Evolutionary conservation across 495 filamentous ascomycete species (phyloP).

Genomic region (Rostrohypoxylon terebratum): DNA sequence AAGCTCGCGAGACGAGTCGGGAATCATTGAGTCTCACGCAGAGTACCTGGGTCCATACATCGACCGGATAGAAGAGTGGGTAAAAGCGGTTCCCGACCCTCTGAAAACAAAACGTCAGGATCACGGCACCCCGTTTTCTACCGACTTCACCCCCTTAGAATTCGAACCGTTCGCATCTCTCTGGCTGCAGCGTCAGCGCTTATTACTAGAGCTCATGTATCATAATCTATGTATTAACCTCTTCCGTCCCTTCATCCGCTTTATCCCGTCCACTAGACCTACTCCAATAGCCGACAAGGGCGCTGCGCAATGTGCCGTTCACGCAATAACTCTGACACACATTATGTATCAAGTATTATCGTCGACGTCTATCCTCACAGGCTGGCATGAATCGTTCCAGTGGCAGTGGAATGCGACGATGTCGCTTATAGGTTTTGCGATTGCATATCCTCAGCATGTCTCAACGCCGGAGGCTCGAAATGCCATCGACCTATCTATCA

Average conservation of each 20-base stretch:
- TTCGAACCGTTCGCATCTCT: slow-evolving; percentile 55
- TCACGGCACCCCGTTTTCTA: slow-evolving; percentile 57
- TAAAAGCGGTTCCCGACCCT: slow-evolving; percentile 52
- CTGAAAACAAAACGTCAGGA: slow-evolving; percentile 55
- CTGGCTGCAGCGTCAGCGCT: slow-evolving; percentile 62
- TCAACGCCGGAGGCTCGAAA: slow-evolving; percentile 50
- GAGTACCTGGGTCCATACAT: slow-evolving; percentile 47
- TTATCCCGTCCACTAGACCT: slow-evolving; percentile 32
- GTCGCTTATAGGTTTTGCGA: slow-evolving; percentile 61
- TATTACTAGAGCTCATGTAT: slow-evolving; percentile 65
- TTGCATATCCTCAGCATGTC: slow-evolving; percentile 55
- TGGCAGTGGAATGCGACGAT: slow-evolving; percentile 67
- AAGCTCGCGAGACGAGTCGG: slow-evolving; percentile 44
- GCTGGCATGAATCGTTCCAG: slow-evolving; percentile 65
- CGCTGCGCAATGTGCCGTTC: slow-evolving; percentile 56
- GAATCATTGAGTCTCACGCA: slow-evolving; percentile 45
- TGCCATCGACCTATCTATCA: slow-evolving; percentile 55
- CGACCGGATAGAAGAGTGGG: slow-evolving; percentile 53
- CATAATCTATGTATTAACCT: slow-evolving; percentile 60
- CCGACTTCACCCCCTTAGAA: slow-evolving; percentile 50
- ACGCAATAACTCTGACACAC: slow-evolving; percentile 63
- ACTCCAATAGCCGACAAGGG: slow-evolving; percentile 44
- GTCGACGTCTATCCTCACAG: slow-evolving; percentile 57
- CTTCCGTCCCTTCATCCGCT: slow-evolving; percentile 63
- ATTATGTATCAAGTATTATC: slow-evolving; percentile 64